These are phyloP conservation scores for Populus trichocarpa DNA, from an alignment of 441 rosid species.

Conservation along the genomic window DNA sequence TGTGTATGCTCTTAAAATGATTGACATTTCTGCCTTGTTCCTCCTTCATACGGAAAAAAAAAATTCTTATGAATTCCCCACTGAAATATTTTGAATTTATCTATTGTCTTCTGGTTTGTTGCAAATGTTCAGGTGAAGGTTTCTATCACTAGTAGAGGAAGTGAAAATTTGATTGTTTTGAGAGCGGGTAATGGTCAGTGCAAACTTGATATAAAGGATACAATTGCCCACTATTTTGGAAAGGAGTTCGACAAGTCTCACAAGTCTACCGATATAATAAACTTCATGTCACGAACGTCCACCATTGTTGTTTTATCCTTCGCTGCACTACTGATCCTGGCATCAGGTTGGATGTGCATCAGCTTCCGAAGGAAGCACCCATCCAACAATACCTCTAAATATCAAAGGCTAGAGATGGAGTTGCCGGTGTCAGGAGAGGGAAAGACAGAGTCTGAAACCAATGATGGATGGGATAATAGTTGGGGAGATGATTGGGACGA, in stretches of 20 bases:
- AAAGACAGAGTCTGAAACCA: conserved; percentile 27
- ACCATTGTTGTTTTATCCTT: conserved; percentile 29
- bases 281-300: conserved; percentile 34
- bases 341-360: conserved; percentile 39
- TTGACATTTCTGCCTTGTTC: not conserved
- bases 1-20: not conserved
- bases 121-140: conserved; percentile 53
- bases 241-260: conserved; percentile 25
- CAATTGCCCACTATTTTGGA: conserved; percentile 36
- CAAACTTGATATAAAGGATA: conserved; percentile 55
- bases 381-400: conserved; percentile 30
- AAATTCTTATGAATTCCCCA: not conserved
- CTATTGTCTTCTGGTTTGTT: not conserved
- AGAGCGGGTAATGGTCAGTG: conserved; percentile 48
- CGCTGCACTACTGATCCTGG: conserved; percentile 40
- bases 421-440: conserved; percentile 43
- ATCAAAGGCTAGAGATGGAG: conserved; percentile 65
- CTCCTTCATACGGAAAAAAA: not conserved
- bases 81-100: not conserved
- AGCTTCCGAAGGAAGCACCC: conserved; percentile 35
- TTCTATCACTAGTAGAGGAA: conserved; percentile 36
- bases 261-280: conserved; percentile 26
- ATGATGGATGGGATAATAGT: conserved; percentile 60
- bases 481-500: conserved; percentile 89
- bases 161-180: conserved; percentile 37